Conservation (phyloP, 192 early-diverging fungal genomes). For the Phycomyces nitens region DNA sequence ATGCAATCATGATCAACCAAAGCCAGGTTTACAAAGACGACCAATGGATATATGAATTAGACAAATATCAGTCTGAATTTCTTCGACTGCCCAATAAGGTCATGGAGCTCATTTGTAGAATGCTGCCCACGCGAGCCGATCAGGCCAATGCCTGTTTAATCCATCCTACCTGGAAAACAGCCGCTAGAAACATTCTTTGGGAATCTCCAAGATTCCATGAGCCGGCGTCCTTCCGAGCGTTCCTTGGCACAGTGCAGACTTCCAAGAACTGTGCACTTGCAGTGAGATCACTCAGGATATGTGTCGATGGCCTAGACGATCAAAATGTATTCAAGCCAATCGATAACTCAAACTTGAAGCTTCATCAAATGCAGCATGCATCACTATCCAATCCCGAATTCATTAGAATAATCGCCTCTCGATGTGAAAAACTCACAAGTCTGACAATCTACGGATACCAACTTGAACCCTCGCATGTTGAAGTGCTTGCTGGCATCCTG, state of each 20-base stretch:
- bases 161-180: constrained; percentile 25
- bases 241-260: constrained; percentile 10
- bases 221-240: constrained; percentile 27
- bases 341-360: neutral
- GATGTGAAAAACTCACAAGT: constrained; percentile 33
- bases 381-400: constrained; percentile 16
- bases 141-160: constrained; percentile 28
- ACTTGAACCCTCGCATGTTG: constrained; percentile 16
- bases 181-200: constrained; percentile 37
- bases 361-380: neutral
- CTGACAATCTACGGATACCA: constrained; percentile 38
- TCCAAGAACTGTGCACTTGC: constrained; percentile 16
- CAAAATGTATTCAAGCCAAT: neutral
- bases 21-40: neutral
- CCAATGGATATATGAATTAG: constrained; percentile 19
- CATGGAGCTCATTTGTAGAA: constrained; percentile 23
- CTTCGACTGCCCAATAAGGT: constrained; percentile 14
- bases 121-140: constrained; percentile 25
- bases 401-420: constrained; percentile 12
- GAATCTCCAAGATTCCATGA: constrained; percentile 27
- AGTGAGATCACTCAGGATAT: constrained; percentile 27
- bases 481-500: neutral
- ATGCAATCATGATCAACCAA: neutral
- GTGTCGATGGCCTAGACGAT: neutral
- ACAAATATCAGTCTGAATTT: constrained; percentile 2